phyloP scores from a whole-genome alignment of 768 basidiomycete genomes.

The Paxillus ammoniavirescens region DNA sequence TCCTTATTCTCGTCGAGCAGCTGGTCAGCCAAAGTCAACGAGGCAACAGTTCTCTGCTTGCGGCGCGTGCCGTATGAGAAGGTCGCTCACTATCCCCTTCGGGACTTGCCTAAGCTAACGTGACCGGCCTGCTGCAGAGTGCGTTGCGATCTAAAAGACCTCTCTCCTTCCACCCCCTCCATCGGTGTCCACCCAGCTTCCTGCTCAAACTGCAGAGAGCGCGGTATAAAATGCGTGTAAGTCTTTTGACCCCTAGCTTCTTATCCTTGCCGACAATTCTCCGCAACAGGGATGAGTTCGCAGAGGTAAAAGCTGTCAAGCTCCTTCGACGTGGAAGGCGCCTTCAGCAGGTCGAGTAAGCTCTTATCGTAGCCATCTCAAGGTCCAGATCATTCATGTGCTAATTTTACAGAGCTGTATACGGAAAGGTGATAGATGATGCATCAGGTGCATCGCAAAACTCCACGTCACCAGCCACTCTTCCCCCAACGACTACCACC shows the following conservation, averaged over 20 bases:
- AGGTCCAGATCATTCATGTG: conserved; percentile 4
- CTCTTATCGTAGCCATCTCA: conserved; percentile 14
- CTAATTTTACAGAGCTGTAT: conserved; percentile 57
- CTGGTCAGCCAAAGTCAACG: conserved; percentile 70
- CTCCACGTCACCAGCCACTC: conserved; percentile 9
- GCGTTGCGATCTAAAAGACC: conserved; percentile 90
- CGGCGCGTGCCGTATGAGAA: conserved; percentile 87
- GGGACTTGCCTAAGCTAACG: neutral
- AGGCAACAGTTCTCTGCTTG: conserved; percentile 91
- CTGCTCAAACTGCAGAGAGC: conserved; percentile 89
- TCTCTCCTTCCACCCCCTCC: conserved; percentile 50
- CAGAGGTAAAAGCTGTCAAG: conserved; percentile 88
- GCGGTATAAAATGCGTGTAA: conserved; percentile 91
- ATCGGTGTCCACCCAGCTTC: conserved; percentile 42
- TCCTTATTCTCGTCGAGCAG: conserved; percentile 45
- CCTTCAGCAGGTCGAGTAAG: conserved; percentile 83
- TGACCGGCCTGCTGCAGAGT: conserved; percentile 49
- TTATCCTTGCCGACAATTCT: conserved; percentile 7
- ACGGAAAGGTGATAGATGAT: conserved; percentile 61
- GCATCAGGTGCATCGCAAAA: conserved; percentile 30
- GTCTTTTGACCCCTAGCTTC: conserved; percentile 30
- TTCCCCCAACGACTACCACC: conserved; percentile 2
- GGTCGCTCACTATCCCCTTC: conserved; percentile 41
- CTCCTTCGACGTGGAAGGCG: conserved; percentile 75
- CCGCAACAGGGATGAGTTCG: conserved; percentile 82